These are phyloP conservation scores for Fennellomyces sp. DNA, from an alignment of 371 early-diverging fungal species.

Conservation along the genomic window DNA sequence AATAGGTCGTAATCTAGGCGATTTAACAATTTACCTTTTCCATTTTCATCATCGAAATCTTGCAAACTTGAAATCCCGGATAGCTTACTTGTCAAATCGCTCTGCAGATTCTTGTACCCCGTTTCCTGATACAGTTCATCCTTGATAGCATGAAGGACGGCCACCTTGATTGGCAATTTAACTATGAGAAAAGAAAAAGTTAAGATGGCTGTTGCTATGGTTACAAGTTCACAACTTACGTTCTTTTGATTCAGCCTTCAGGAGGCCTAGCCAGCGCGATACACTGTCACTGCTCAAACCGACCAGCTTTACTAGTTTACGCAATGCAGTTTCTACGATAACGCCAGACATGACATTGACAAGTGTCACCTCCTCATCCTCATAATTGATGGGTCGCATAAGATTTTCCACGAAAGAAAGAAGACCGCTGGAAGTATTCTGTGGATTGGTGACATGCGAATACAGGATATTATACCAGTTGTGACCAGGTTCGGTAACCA, in stretches of 20 bases:
- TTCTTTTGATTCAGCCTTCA: constrained; percentile 31
- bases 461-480: background rate
- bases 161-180: constrained; percentile 29
- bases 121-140: constrained; percentile 15
- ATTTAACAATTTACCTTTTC: constrained; percentile 27
- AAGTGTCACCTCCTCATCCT: background rate
- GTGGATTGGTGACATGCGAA: background rate
- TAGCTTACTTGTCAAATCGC: constrained; percentile 41
- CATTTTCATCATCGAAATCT: constrained; percentile 23
- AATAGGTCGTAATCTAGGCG: too few species aligned
- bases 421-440: background rate
- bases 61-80: constrained; percentile 25
- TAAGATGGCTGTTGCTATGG: background rate
- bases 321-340: constrained; percentile 5
- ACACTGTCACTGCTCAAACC: constrained; percentile 20
- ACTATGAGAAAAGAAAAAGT: constrained; percentile 13
- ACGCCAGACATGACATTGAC: background rate
- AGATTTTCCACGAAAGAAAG: background rate
- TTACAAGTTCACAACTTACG: constrained; percentile 13
- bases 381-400: background rate
- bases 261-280: constrained; percentile 25
- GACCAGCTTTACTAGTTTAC: constrained; percentile 7
- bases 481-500: background rate
- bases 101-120: constrained; percentile 35
- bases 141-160: constrained; percentile 34